phyloP scores from a whole-genome alignment of 1,139 yeast species.

The Kodamaea sp. region DNA sequence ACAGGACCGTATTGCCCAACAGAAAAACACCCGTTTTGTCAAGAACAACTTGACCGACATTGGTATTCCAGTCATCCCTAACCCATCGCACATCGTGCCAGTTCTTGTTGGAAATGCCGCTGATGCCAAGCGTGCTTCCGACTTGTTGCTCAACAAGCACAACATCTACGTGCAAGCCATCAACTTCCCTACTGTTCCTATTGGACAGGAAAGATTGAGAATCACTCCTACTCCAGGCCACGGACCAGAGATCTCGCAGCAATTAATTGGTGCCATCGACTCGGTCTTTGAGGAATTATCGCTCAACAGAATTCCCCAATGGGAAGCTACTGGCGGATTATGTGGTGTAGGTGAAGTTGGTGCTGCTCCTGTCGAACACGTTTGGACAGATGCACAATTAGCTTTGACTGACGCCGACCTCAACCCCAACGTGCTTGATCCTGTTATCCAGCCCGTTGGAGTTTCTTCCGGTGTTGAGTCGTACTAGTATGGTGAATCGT shows the following conservation, averaged over 20 bases:
- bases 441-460: slow-evolving; percentile 58
- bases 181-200: slow-evolving; percentile 96
- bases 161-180: slow-evolving; percentile 95
- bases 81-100: slow-evolving; percentile 97
- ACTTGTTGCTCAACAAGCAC: slow-evolving; percentile 79
- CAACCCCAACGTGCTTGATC: slow-evolving; percentile 64
- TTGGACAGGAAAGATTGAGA: slow-evolving; percentile 93
- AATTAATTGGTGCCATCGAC: slow-evolving; percentile 76
- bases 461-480: slow-evolving; percentile 64
- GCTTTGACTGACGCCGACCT: slow-evolving; percentile 58
- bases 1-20: slow-evolving; percentile 80
- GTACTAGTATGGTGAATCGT: slow-evolving; percentile 1
- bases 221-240: slow-evolving; percentile 99
- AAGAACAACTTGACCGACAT: slow-evolving; percentile 65
- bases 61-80: slow-evolving; percentile 95
- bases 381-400: slow-evolving; percentile 88
- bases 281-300: slow-evolving; percentile 74
- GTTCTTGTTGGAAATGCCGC: slow-evolving; percentile 92
- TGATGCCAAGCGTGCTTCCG: slow-evolving; percentile 88
- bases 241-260: slow-evolving; percentile 70
- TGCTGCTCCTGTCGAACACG: slow-evolving; percentile 45
- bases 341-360: slow-evolving; percentile 78
- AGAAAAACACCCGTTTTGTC: slow-evolving; percentile 80
- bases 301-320: slow-evolving; percentile 74
- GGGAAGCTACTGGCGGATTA: slow-evolving; percentile 80